Evolutionary conservation across 441 rosid species (phyloP).

Genomic region (Gossypium armourianum): DNA sequence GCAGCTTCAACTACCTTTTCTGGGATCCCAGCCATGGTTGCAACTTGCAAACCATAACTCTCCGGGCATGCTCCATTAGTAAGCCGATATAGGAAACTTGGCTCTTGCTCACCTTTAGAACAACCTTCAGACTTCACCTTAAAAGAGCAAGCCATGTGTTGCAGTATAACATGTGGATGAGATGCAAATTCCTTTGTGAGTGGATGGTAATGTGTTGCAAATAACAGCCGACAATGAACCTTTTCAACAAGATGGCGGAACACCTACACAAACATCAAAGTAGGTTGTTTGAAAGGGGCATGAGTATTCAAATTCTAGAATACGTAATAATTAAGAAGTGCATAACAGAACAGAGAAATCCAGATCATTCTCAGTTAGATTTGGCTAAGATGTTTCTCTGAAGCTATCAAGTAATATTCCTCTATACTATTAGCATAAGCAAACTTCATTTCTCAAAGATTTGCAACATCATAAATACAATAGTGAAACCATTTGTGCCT

Average conservation of each 20-base stretch:
- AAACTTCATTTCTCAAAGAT: background rate
- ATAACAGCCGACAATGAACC: slow-evolving; percentile 72
- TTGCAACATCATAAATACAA: background rate
- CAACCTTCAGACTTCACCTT: slow-evolving; percentile 26
- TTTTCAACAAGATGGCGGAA: slow-evolving; percentile 82
- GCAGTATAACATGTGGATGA: slow-evolving; percentile 67
- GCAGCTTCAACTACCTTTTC: slow-evolving; percentile 59
- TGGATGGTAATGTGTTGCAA: slow-evolving; percentile 91
- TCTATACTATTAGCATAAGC: background rate
- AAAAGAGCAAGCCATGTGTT: slow-evolving; percentile 88
- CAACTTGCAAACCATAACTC: slow-evolving; percentile 90
- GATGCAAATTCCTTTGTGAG: slow-evolving; percentile 84
- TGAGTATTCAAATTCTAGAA: background rate
- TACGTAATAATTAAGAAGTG: background rate
- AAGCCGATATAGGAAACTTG: slow-evolving; percentile 72
- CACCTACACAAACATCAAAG: slow-evolving; percentile 34
- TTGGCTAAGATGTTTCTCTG: background rate
- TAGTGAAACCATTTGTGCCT: background rate
- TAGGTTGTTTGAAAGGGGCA: background rate
- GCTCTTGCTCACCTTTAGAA: slow-evolving; percentile 34
- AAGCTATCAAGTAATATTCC: background rate
- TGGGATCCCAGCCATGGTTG: slow-evolving; percentile 89
- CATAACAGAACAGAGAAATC: background rate
- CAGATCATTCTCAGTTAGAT: background rate
- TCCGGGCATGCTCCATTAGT: slow-evolving; percentile 78